A percentile compares a stretch with the other conserved stretches of the same genome.
These are phyloP conservation scores for Zygnema circumcarinatum DNA, from an alignment of 139 green algal genomes.

Conservation along the genomic window DNA sequence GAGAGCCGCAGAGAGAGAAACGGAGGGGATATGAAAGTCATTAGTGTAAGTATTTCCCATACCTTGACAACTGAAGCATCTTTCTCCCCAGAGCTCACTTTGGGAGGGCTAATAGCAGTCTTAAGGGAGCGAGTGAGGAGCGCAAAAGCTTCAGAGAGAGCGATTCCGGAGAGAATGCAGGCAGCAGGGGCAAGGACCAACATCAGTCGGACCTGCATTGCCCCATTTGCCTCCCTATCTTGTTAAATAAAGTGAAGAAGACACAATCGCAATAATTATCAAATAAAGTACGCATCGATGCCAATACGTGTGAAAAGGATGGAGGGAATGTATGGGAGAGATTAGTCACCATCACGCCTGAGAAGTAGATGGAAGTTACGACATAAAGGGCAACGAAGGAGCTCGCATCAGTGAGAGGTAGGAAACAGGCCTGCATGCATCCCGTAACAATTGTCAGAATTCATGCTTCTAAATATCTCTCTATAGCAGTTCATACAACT, in stretches of 20 bases:
- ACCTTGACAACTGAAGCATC: not conserved
- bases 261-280: too few relatives aligned
- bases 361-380: constrained; percentile 93
- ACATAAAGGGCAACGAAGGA: constrained; percentile 95
- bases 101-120: not conserved
- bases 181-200: constrained; percentile 93
- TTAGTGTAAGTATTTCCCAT: too few relatives aligned
- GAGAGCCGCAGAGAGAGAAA: too few relatives aligned
- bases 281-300: too few relatives aligned
- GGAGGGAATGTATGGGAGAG: too few relatives aligned
- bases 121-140: constrained; percentile 49
- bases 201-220: constrained; percentile 94
- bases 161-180: constrained; percentile 89
- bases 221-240: too few relatives aligned
- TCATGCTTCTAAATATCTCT: too few relatives aligned
- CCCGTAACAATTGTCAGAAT: too few relatives aligned
- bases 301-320: too few relatives aligned
- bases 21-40: too few relatives aligned
- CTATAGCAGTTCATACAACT: too few relatives aligned
- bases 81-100: not conserved
- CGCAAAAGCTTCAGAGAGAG: constrained; percentile 63
- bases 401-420: constrained; percentile 75
- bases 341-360: constrained; percentile 55
- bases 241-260: too few relatives aligned
- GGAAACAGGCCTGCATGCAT: constrained; percentile 72